Base-by-base conservation (phyloP, 2,329 filamentous ascomycete genomes). In the Gnomoniopsis smithogilvyi region DNA sequence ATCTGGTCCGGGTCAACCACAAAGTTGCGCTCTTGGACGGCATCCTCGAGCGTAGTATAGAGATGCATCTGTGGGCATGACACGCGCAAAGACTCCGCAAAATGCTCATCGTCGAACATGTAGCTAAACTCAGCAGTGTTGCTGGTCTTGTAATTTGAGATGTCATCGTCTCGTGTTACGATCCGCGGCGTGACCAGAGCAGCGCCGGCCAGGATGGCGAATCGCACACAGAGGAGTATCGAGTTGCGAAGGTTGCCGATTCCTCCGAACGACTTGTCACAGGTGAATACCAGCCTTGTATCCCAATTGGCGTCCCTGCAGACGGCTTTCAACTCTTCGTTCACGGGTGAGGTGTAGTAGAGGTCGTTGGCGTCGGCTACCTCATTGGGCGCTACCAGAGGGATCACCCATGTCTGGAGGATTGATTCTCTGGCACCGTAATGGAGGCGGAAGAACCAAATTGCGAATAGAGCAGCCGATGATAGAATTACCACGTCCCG, bases 161-260 rank as follows among this genome's bases (percentile, higher is more conserved):
- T 53, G 21, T 46, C 41, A 6, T 22, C 15, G 15, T 38, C 14
- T 15, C 56, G 49, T 8, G 52, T 33, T 10, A 58, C 41, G 17
- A 58, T 53, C 17, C 49, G 41, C 7, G 49, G 55, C 26, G 47
- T 41, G 26, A 48, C 30, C 12, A 58, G 41, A 15, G 36, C 51
- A 19, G 55, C 55, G 7, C 55, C 55, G 6, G 49, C 55, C 33
- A 51, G 55, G 19, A 53, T 52, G 6, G 56, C 49, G 38, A 38
- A 58, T 12, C 56, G 49, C 34, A 53, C 14, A 34, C 49, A 58
- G 21, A 47, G 30, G 19, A 58, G 43, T 14, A 58, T 6, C 8
- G 56, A 48, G 30, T 58, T 58, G 14, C 49, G 41, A 12, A 58
- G 34, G 21, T 58, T 58, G 6, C 49, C 56, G 33, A 58, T 8